Conservation (phyloP, 768 basidiomycete species). For the Tephrocybe sp. region DNA sequence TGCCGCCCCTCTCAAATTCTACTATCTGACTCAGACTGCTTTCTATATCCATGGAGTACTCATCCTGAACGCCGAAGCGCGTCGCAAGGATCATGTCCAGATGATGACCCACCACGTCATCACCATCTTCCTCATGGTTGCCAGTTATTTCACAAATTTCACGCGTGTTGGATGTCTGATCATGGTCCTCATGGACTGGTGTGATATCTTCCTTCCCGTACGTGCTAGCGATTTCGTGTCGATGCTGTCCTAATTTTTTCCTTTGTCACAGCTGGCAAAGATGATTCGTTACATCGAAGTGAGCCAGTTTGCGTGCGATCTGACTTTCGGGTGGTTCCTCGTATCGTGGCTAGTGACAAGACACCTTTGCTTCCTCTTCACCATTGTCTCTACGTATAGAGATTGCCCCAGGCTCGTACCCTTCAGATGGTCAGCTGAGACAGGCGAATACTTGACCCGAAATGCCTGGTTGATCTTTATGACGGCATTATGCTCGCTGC, state of each 20-base stretch:
- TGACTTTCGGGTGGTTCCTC: conserved; percentile 78
- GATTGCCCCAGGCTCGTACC: conserved; percentile 51
- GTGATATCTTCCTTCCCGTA: conserved; percentile 91
- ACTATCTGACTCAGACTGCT: conserved; percentile 82
- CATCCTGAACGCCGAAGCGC: conserved; percentile 89
- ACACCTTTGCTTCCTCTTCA: conserved; percentile 75
- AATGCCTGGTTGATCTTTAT: conserved; percentile 48
- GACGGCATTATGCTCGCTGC: conserved; percentile 53
- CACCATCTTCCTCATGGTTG: conserved; percentile 73
- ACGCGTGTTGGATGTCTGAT: conserved; percentile 89
- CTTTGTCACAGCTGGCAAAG: conserved; percentile 70
- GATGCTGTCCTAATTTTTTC: conserved; percentile 7
- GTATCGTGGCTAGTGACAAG: conserved; percentile 90
- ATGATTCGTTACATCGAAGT: conserved; percentile 87
- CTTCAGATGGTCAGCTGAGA: conserved; percentile 58
- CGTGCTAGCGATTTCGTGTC: conserved; percentile 30
- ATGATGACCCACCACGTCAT: conserved; percentile 97
- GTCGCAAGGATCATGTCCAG: conserved; percentile 89
- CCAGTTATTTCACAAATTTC: conserved; percentile 80
- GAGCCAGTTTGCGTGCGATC: conserved; percentile 63
- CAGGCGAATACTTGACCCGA: conserved; percentile 56
- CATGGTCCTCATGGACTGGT: conserved; percentile 92
- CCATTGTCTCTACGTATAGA: conserved; percentile 60
- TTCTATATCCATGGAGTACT: conserved; percentile 93
- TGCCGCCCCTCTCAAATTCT: conserved; percentile 82